Evolutionary conservation across 495 filamentous ascomycete species (phyloP), one percentile per base, ranked within the genome.

Genomic region (Tetracladium setigerum): DNA sequence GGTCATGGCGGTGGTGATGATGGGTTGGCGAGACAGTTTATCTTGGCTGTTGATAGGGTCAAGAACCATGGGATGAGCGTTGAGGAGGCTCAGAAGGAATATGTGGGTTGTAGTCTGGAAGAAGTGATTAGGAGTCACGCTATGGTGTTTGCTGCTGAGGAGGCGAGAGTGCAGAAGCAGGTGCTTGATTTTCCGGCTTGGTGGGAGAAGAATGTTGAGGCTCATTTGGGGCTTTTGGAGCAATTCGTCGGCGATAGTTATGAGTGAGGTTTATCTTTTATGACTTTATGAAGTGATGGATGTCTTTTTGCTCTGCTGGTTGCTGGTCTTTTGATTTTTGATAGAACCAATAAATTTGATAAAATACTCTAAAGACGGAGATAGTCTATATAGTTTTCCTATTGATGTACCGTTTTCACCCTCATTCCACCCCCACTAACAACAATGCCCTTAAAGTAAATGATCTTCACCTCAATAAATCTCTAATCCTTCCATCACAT

Each of bases 141-240:
- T 0, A 79, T 92, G 66, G 92, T 96, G 1, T 97, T 95, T 69
- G 89, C 87, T 32, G 91, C 91, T 0, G 94, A 97, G 65, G 84
- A 95, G 56, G 88, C 91, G 13, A 72, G 94, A 46, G 66, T 62
- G 27, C 71, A 75, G 38, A 76, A 76, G 56, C 81, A 72, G 57
- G 81, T 91, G 24, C 65, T 97, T 0, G 74, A 79, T 48, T 96
- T 89, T 86, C 62, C 63, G 44, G 64, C 74, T 24, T 96, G 90
- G 91, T 95, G 88, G 86, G 59, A 63, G n/a, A 56, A 61, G 46
- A 71, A 80, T 46, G 68, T 74, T 5, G 65, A 68, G 44, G 47
- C 15, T 14, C 55, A 54, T 41, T 43, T 63, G 22, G 15, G 22
- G 22, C 7, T 27, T 3, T 27, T 27, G 22, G 22, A 27, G 6